These are phyloP conservation scores for Brassica hybrid DNA, from an alignment of 441 rosid genomes.

Conservation along the genomic window DNA sequence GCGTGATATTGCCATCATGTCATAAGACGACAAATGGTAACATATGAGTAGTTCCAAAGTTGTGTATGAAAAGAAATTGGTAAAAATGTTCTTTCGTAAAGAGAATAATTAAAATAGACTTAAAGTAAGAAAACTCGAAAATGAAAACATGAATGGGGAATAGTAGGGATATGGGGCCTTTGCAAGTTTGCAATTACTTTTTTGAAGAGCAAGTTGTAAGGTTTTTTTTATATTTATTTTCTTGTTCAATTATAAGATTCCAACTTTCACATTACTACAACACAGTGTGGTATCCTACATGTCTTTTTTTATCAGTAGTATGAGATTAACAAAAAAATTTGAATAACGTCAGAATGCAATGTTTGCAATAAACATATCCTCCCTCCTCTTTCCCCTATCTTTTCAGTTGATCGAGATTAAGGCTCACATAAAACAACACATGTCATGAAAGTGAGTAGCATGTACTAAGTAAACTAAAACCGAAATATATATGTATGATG, in stretches of 20 bases:
- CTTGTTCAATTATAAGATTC: constrained; percentile 46
- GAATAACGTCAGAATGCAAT: neutral
- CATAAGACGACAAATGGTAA: too few species aligned
- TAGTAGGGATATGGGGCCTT: constrained; percentile 11
- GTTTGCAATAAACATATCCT: too few species aligned
- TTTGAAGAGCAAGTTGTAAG: constrained; percentile 41
- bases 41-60: too few species aligned
- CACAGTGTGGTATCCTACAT: constrained; percentile 45
- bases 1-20: too few species aligned
- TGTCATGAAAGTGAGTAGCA: too few species aligned
- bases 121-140: constrained; percentile 23
- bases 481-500: too few species aligned
- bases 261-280: constrained; percentile 44
- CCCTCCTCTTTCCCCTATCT: too few species aligned
- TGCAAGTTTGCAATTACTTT: constrained; percentile 30
- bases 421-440: too few species aligned
- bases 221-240: constrained; percentile 11
- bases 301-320: constrained; percentile 21
- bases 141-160: constrained; percentile 38
- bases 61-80: too few species aligned
- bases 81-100: constrained; percentile 5
- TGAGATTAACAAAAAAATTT: neutral
- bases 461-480: too few species aligned
- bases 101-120: constrained; percentile 18
- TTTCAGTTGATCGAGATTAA: too few species aligned